Evolutionary conservation across 345 rosid genomes (phyloP), one percentile per base, ranked within the genome.

Genomic region (Dimocarpus longan): DNA sequence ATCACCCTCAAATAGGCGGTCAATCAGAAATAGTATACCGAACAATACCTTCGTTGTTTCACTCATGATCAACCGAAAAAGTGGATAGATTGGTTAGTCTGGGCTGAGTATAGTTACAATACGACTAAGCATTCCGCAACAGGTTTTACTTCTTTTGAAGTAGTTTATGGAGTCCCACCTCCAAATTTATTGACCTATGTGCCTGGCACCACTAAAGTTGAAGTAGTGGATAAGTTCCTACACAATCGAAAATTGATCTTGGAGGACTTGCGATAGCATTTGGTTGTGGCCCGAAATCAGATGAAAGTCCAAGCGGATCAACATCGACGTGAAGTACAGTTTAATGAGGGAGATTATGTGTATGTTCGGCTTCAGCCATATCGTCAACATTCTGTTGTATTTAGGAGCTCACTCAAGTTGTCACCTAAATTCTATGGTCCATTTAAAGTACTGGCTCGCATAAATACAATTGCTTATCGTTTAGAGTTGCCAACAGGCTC

Each of bases 121-220:
- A 26, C 78, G 0, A 12, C 24, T 1, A 32, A 0, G 1, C 66
- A 79, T 0, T 12, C 44, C 0, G 0, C 65, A 0, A 37, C 9
- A 0, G 24, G 62, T 0, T 13, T 54, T 1, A 46, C 57, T 0
- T 67, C 66, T 0, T 73, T 15, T 13, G 73, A 79, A 1, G 46
- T 18, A 0, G 73, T 73, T 0, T 79, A 65, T 19, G 78, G 77
- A 0, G 46, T 12, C 0, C 18, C 52, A 0, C 81, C 81, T 0
- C 81, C 66, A 0, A 5, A 15, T 0, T 37, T 63, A 2, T 0
- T 73, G 0, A 19, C 72, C 0, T 79, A 79, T 11, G 0, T 73
- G 0, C 65, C 28, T 0, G 66, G 77, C 0, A 70, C 63, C 5
- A 1, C 24, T 3, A 40, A 56, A 0, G 77, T 72, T 0, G 21